phyloP scores from a whole-genome alignment of 169 alveolate genomes.

The Condylostoma magnum region DNA sequence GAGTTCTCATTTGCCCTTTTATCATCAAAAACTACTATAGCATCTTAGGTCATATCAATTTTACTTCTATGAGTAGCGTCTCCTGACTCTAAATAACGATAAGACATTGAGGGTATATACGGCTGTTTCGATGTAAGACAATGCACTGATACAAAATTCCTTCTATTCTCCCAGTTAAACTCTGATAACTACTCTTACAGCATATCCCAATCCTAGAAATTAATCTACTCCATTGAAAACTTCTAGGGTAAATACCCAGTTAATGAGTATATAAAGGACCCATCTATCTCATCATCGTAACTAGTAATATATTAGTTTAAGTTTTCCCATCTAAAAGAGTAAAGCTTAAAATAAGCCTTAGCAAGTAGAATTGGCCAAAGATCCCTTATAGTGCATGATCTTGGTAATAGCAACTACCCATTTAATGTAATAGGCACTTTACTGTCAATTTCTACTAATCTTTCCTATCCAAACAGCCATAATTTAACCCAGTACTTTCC shows the following conservation, averaged over 20 bases:
- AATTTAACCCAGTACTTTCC: slow-evolving; percentile 84
- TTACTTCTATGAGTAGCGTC: no score
- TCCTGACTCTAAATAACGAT: background rate
- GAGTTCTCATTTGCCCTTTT: no score
- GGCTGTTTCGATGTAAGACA: background rate
- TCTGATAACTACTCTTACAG: background rate
- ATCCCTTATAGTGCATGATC: slow-evolving; percentile 66
- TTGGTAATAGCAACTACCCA: slow-evolving; percentile 69
- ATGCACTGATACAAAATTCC: slow-evolving; percentile 3
- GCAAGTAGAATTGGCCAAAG: slow-evolving; percentile 79
- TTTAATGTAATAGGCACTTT: slow-evolving; percentile 76
- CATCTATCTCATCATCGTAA: slow-evolving; percentile 50
- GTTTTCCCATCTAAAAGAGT: slow-evolving; percentile 63
- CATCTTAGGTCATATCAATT: no score
- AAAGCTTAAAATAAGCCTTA: slow-evolving; percentile 79
- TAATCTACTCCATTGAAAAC: background rate
- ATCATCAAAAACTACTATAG: no score
- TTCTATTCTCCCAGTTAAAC: slow-evolving; percentile 8
- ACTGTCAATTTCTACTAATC: slow-evolving; percentile 80
- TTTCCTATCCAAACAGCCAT: slow-evolving; percentile 78
- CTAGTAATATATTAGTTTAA: slow-evolving; percentile 34
- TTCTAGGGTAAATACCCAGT: slow-evolving; percentile 54
- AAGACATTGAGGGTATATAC: slow-evolving; percentile 8
- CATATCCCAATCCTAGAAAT: background rate
- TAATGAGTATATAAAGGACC: slow-evolving; percentile 60